Conservation (phyloP, 2,329 filamentous ascomycete species). For the Ophiosphaerella herpotricha region DNA sequence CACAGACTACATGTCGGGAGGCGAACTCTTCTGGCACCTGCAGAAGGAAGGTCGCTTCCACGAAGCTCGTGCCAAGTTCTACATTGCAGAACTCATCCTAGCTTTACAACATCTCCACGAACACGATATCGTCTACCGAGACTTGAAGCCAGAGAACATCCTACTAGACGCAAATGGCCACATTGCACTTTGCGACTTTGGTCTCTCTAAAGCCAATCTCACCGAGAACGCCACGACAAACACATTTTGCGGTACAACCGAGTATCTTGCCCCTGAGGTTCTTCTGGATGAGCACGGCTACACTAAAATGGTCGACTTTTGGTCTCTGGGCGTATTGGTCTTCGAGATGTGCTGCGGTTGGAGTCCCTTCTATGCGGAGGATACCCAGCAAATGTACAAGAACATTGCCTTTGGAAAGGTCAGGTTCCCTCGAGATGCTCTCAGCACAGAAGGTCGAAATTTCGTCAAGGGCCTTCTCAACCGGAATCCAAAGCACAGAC, state of each 20-base stretch:
- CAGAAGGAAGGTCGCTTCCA: conserved; percentile 97
- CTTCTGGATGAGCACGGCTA: conserved; percentile 95
- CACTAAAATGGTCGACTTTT: conserved; percentile 99
- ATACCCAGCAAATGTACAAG: conserved; percentile 99
- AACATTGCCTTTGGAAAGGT: conserved; percentile 99
- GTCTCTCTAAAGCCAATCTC: conserved; percentile 94
- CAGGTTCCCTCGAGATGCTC: conserved; percentile 89
- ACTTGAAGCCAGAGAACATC: conserved; percentile 97
- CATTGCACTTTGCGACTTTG: conserved; percentile 97
- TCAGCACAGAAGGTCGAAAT: conserved; percentile 92
- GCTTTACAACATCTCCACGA: conserved; percentile 94
- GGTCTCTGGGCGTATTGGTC: conserved; percentile 95
- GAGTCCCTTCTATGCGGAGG: conserved; percentile 98
- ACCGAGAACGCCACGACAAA: conserved; percentile 98
- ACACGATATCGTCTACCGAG: conserved; percentile 96
- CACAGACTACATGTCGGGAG: conserved; percentile 98
- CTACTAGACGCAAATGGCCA: conserved; percentile 95
- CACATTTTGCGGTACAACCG: conserved; percentile 97
- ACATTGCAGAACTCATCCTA: conserved; percentile 95
- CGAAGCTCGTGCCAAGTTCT: conserved; percentile 94
- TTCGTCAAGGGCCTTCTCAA: conserved; percentile 98
- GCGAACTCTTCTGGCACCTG: conserved; percentile 97
- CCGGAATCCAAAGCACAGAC: conserved; percentile 91
- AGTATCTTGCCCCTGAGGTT: conserved; percentile 95
- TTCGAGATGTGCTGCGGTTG: conserved; percentile 99